Conservation (phyloP, 331 rosid genomes). For the Malus hybrid region DNA sequence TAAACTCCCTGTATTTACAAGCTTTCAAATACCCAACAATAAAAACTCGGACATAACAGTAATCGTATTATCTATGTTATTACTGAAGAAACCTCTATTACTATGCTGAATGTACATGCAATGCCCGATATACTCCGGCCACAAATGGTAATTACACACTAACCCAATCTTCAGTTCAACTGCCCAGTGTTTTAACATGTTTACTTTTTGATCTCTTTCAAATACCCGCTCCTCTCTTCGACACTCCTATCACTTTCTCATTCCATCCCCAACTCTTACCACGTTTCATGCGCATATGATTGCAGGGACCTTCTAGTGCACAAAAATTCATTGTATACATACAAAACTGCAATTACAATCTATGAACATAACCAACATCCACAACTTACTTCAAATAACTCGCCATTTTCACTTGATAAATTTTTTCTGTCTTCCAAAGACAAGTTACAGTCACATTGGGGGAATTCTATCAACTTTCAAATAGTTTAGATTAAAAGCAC, state of each 20-base stretch:
- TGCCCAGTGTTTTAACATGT: neutral
- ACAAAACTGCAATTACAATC: neutral
- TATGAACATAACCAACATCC: neutral
- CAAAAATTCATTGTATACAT: neutral
- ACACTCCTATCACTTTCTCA: neutral
- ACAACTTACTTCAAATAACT: neutral
- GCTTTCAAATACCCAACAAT: neutral
- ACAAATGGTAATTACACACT: too few relatives aligned
- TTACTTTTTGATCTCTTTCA: neutral
- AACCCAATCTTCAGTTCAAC: neutral
- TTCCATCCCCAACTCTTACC: neutral
- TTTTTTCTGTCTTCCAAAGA: neutral
- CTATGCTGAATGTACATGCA: neutral
- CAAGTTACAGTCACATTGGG: neutral
- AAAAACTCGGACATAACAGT: neutral
- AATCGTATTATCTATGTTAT: neutral
- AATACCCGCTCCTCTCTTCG: neutral
- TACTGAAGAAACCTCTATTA: neutral
- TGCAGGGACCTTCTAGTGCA: neutral
- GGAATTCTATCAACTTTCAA: neutral
- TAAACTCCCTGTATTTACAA: conserved; percentile 2
- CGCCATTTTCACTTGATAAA: neutral
- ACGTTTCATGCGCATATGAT: neutral
- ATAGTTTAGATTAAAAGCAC: neutral
- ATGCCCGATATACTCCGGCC: too few relatives aligned